Conservation (phyloP, 2,329 filamentous ascomycete species). For the Chlorencoelia australis region DNA sequence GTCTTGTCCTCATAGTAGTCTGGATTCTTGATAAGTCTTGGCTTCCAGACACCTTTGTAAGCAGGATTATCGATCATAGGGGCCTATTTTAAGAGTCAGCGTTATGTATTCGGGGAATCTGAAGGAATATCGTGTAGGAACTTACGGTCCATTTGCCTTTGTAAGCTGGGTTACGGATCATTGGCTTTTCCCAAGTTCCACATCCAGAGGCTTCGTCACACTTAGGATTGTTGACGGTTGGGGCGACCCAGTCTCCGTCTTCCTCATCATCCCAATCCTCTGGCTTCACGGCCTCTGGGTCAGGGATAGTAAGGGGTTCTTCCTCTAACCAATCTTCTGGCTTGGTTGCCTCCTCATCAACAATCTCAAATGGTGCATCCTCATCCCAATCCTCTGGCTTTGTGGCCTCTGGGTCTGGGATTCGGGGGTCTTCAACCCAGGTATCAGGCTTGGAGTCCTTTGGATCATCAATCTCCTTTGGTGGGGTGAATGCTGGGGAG, state of each 20-base stretch:
- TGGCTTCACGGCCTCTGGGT: constrained; percentile 94
- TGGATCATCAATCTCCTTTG: constrained; percentile 87
- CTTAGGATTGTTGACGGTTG: constrained; percentile 90
- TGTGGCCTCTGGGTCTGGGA: constrained; percentile 80
- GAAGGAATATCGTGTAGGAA: too few relatives aligned
- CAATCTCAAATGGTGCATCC: constrained; percentile 91
- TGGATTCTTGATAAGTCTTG: constrained; percentile 94
- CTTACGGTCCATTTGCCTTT: constrained; percentile 98
- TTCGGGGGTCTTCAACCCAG: constrained; percentile 92
- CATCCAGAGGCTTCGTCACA: constrained; percentile 89
- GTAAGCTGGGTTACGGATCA: constrained; percentile 83
- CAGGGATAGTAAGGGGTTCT: constrained; percentile 71
- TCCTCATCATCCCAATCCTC: constrained; percentile 99
- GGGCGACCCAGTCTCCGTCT: constrained; percentile 86
- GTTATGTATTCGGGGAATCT: neutral
- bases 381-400: constrained; percentile 99
- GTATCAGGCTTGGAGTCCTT: constrained; percentile 89
- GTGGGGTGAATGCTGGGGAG: constrained; percentile 82
- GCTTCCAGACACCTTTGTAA: constrained; percentile 94
- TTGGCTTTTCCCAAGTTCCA: constrained; percentile 82
- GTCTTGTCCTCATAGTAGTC: constrained; percentile 95
- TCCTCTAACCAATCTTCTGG: constrained; percentile 95
- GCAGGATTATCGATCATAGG: constrained; percentile 92
- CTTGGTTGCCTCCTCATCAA: constrained; percentile 83
- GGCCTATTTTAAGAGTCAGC: constrained; percentile 41